These are phyloP conservation scores for Phaseolus coccineus DNA, from an alignment of 331 rosid species.

Conservation along the genomic window DNA sequence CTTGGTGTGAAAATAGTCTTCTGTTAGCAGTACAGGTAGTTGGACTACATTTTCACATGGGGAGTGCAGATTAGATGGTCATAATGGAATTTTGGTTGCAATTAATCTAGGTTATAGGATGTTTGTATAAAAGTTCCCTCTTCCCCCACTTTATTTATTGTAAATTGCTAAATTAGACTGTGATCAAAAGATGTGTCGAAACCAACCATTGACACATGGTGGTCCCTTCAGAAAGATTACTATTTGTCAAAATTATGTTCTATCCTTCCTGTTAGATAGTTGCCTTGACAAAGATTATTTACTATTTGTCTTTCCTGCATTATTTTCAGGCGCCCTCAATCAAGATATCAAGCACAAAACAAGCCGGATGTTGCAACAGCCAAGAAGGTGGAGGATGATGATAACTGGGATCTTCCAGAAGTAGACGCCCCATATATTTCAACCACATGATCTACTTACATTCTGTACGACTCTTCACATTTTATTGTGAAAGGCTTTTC, in stretches of 20 bases:
- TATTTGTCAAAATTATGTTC: neutral
- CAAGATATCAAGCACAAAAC: conserved; percentile 40
- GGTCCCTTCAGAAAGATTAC: neutral
- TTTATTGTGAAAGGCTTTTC: conserved; percentile 53
- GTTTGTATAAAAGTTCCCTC: neutral
- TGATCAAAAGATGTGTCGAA: neutral
- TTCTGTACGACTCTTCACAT: conserved; percentile 42
- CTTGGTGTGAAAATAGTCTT: neutral
- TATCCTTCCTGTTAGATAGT: neutral
- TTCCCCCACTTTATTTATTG: conserved; percentile 11
- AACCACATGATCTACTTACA: conserved; percentile 34
- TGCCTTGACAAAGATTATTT: conserved; percentile 27
- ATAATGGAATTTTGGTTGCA: neutral
- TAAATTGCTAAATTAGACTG: neutral
- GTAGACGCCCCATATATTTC: conserved; percentile 58
- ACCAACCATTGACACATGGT: neutral
- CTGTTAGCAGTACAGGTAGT: neutral
- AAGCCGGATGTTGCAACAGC: conserved; percentile 55
- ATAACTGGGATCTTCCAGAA: conserved; percentile 85
- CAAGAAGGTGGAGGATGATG: conserved; percentile 75
- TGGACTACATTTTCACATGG: neutral
- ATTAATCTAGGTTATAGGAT: conserved; percentile 14
- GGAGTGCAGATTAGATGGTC: neutral
- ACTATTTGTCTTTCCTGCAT: conserved; percentile 25
- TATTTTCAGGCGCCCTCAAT: conserved; percentile 61